Percentiles rank a stretch among this genome's conserved stretches.
Evolutionary conservation across 768 basidiomycete species (phyloP).

Genomic region (Auriscalpium vulgare): DNA sequence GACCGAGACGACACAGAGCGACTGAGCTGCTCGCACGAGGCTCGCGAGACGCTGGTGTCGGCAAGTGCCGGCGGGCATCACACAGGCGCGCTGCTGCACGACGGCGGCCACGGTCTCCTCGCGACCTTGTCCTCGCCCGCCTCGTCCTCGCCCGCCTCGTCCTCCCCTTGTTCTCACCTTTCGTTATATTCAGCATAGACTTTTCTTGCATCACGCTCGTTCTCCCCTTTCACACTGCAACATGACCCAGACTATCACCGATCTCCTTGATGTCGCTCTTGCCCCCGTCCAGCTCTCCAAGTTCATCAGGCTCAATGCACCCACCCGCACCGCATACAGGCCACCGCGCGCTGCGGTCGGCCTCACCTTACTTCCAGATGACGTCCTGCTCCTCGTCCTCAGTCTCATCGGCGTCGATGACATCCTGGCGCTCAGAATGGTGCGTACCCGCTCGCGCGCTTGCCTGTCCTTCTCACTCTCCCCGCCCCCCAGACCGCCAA

Average conservation of each 20-base stretch:
- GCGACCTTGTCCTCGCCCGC: too few species aligned
- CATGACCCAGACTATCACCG: not conserved
- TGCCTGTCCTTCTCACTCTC: constrained; percentile 5
- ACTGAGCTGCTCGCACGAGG: too few species aligned
- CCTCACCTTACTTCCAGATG: constrained; percentile 24
- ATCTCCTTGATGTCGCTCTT: not conserved
- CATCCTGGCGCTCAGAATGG: constrained; percentile 25
- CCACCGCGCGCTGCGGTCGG: constrained; percentile 1
- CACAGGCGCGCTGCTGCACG: too few species aligned
- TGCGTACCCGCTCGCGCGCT: constrained; percentile 11
- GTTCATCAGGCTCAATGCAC: not conserved
- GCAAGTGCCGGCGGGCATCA: too few species aligned
- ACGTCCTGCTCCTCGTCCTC: constrained; percentile 26
- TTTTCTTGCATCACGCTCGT: not conserved
- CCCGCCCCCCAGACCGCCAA: constrained; percentile 21
- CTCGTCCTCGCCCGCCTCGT: too few species aligned
- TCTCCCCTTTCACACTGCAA: not conserved
- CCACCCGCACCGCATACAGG: not conserved
- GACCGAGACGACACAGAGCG: too few species aligned
- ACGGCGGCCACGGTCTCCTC: too few species aligned
- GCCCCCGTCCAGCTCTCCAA: not conserved
- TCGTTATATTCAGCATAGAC: too few species aligned
- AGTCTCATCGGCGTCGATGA: constrained; percentile 24
- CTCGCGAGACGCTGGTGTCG: too few species aligned
- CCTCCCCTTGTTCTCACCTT: too few species aligned